A percentile compares a stretch with the other conserved stretches of the same genome.
Evolutionary conservation across 2,329 filamentous ascomycete species (phyloP).

Genomic region (Trichophyton benhamiae): DNA sequence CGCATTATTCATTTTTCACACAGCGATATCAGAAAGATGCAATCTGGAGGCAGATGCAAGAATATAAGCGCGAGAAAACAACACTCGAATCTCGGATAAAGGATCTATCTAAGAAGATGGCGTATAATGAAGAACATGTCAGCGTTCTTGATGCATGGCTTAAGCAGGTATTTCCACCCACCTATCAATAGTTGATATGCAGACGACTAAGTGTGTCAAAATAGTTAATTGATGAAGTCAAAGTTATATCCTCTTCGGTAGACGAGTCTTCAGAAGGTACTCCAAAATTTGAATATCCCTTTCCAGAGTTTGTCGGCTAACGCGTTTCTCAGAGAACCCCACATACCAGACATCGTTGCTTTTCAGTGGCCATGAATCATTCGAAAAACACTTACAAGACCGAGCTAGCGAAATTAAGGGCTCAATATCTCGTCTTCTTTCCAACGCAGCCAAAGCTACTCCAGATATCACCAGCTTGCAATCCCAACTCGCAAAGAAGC

Average conservation of each 20-base stretch:
- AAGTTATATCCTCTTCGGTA: slow-evolving; percentile 26
- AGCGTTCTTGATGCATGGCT: slow-evolving; percentile 89
- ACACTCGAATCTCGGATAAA: slow-evolving; percentile 69
- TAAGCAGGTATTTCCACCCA: slow-evolving; percentile 57
- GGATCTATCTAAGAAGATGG: slow-evolving; percentile 63
- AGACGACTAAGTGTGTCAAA: slow-evolving; percentile 6
- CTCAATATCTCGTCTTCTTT: slow-evolving; percentile 58
- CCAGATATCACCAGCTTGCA: slow-evolving; percentile 64
- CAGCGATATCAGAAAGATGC: slow-evolving; percentile 92
- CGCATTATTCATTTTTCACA: slow-evolving; percentile 14
- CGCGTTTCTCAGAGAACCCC: slow-evolving; percentile 5
- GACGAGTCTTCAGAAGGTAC: slow-evolving; percentile 16
- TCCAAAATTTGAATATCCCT: not conserved
- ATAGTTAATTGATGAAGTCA: slow-evolving; percentile 38
- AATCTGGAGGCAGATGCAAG: slow-evolving; percentile 92
- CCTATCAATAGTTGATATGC: not conserved
- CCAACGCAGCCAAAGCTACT: slow-evolving; percentile 34
- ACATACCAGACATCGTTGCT: slow-evolving; percentile 42
- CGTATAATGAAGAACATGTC: slow-evolving; percentile 84
- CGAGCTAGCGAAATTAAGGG: slow-evolving; percentile 65
- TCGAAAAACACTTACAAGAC: slow-evolving; percentile 67
- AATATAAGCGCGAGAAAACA: slow-evolving; percentile 84
- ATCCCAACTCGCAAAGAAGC: slow-evolving; percentile 57
- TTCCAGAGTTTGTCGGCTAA: not conserved
- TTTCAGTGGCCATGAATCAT: slow-evolving; percentile 46